Evolutionary conservation across 148 eudicot genomes (phyloP).

Genomic region (Rhododendron griersonianum): DNA sequence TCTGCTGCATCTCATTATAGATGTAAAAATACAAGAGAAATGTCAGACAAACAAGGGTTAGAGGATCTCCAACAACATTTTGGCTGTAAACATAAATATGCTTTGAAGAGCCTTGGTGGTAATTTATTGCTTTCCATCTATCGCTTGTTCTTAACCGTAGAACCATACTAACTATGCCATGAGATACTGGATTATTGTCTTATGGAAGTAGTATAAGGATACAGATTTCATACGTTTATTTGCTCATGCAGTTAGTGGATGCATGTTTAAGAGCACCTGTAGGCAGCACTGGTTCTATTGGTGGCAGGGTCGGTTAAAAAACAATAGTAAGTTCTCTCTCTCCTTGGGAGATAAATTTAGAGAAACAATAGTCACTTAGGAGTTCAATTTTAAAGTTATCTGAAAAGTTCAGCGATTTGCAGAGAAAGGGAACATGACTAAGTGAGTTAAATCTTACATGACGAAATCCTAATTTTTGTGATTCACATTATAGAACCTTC

Average conservation of each 20-base stretch:
- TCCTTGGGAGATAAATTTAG: neutral
- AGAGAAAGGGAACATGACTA: neutral
- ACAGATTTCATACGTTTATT: neutral
- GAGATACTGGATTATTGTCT: neutral
- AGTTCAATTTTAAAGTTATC: neutral
- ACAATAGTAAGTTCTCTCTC: neutral
- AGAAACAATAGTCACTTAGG: neutral
- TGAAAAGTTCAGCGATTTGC: neutral
- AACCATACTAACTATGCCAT: neutral
- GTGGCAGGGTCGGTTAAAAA: neutral
- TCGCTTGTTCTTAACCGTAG: neutral
- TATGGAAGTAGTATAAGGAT: neutral
- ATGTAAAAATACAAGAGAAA: too few species aligned
- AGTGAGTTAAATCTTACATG: neutral
- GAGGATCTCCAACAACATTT: too few species aligned
- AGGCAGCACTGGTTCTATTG: neutral
- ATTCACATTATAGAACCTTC: neutral
- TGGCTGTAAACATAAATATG: too few species aligned
- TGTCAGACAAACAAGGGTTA: too few species aligned
- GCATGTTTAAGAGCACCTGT: neutral
- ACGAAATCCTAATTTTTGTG: neutral
- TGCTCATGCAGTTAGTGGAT: neutral
- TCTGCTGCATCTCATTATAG: too few species aligned
- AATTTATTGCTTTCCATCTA: neutral
- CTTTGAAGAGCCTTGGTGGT: too few species aligned